Conservation (phyloP, 306 rosid species). For the Acacia confusa region DNA sequence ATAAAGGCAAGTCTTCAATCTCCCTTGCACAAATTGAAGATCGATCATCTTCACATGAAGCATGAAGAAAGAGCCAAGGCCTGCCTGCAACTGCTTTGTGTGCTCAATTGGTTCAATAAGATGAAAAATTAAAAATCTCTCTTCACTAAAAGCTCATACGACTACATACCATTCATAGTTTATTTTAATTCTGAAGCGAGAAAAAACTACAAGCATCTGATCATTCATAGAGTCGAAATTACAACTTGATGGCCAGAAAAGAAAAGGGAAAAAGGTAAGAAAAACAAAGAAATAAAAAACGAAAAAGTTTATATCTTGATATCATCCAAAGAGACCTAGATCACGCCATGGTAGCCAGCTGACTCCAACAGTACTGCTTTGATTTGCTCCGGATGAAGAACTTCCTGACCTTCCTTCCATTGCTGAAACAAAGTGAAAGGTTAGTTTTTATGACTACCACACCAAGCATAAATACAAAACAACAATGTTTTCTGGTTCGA, state of each 20-base stretch:
- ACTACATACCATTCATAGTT: background rate
- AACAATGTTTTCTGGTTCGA: background rate
- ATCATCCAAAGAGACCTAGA: slow-evolving; percentile 7
- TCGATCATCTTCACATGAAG: background rate
- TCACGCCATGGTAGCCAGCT: slow-evolving; percentile 63
- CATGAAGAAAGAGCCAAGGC: background rate
- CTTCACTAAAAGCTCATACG: background rate
- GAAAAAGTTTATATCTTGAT: background rate
- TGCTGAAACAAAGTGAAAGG: slow-evolving; percentile 56
- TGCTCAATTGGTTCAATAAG: background rate
- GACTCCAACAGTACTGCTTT: slow-evolving; percentile 86
- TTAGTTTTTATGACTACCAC: background rate
- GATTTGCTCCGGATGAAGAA: slow-evolving; percentile 76
- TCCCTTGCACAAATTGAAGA: background rate
- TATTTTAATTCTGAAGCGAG: slow-evolving; percentile 2
- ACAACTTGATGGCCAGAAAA: background rate
- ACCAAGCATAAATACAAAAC: background rate
- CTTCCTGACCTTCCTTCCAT: slow-evolving; percentile 75
- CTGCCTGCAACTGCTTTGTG: background rate
- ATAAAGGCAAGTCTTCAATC: background rate
- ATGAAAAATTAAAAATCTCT: background rate
- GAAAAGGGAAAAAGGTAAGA: too few relatives aligned
- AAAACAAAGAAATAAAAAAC: background rate
- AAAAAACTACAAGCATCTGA: slow-evolving; percentile 19
- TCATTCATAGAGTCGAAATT: background rate